Base-by-base conservation (phyloP, 176 grass and related monocot species). In the Olyra latifolia region DNA sequence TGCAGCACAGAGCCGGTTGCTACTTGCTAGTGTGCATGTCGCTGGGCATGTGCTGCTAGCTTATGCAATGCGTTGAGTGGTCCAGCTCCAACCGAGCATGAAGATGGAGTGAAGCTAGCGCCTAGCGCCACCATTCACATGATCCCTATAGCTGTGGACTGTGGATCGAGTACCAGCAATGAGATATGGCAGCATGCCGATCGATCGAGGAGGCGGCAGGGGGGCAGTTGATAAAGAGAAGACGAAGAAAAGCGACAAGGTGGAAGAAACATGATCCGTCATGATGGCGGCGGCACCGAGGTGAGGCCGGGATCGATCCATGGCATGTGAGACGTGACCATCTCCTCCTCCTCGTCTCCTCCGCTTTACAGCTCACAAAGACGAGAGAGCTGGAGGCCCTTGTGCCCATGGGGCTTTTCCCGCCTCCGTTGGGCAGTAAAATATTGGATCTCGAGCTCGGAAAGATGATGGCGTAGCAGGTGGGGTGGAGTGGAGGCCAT, bases 321-420 rank as follows among this genome's bases (percentile, higher is more conserved):
- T 89, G 87, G 50, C 77, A 74, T 42, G 53, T 54, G 83, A 72
- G 47, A 49, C 47, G 56, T 82, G 80, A 83, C 81, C 82, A 77
- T 66, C 82, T 62, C 14, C 60, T 20, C 16, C 44, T 69, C 44
- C 12, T 82, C 79, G 17, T 5, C 16, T 25, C 43, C 72, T 25
- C 35, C 49, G 63, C 57, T 81, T 89, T 75, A 80, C 87, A 89
- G 81, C 76, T 80, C 75, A 84, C 62, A 84, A 85, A 88, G 86
- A 77, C 39, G 16, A 35, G 16, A 71, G 16, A 35, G 16, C 65
- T 15, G 64, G 69, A 54, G 61, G 10, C 5, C 43, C 56, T 40
- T 44, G 52, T 38, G 45, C 59, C 46, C 60, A 66, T 79, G 32
- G 50, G 28, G 39, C 25, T 28, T 58, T 42, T 13, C 0, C 52